A percentile compares a stretch with the other conserved stretches of the same genome.
Evolutionary conservation across 1,284 basidiomycete species (phyloP).

Genomic region (Ustilago nuda): DNA sequence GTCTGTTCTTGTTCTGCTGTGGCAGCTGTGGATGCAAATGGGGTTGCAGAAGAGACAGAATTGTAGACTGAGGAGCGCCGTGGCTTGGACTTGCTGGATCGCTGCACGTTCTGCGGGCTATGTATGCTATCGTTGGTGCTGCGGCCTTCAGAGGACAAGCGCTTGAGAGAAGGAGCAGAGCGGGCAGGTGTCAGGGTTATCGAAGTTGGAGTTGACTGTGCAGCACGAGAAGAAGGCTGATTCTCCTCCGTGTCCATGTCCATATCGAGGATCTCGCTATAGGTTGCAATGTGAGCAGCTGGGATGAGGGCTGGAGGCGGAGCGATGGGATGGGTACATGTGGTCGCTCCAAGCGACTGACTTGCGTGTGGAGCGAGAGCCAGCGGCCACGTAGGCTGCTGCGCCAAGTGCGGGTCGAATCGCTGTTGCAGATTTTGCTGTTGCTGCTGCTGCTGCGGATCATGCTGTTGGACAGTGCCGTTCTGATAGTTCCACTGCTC

Average conservation of each 20-base stretch:
- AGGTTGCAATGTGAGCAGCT: too few species aligned
- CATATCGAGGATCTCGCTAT: conserved; percentile 15
- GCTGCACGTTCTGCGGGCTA: conserved; percentile 15
- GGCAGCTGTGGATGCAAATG: background rate
- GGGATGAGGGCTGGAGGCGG: background rate
- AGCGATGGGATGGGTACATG: background rate
- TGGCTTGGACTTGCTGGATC: background rate
- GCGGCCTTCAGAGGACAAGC: conserved; percentile 18
- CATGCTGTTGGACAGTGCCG: background rate
- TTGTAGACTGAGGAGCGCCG: background rate
- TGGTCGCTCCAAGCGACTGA: background rate
- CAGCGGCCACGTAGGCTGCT: background rate
- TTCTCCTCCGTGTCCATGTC: conserved; percentile 33
- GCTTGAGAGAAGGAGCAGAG: background rate
- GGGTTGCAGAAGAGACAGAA: background rate
- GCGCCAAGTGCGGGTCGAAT: background rate
- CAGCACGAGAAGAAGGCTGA: background rate
- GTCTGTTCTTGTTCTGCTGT: background rate
- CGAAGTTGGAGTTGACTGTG: background rate
- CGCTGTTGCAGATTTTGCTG: background rate
- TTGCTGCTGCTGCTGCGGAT: conserved; percentile 11
- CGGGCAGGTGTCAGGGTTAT: background rate
- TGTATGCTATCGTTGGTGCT: conserved; percentile 40
- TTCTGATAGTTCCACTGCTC: conserved; percentile 51
- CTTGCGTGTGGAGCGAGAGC: background rate